These are phyloP conservation scores for Cronartium ribicola DNA, from an alignment of 1,284 basidiomycete genomes.

Conservation along the genomic window DNA sequence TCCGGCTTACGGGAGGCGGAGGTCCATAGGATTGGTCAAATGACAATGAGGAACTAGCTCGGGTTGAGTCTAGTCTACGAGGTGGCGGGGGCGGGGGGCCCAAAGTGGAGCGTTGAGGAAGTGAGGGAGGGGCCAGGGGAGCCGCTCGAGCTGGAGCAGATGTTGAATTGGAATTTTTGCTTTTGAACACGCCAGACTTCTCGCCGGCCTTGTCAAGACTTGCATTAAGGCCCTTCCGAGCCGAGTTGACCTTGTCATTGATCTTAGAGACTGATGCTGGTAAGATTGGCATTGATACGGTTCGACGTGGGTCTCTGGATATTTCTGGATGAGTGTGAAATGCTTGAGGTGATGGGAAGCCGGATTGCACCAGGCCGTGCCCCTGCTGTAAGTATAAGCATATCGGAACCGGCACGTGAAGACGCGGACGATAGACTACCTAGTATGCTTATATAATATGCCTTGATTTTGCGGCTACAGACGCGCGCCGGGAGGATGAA, in stretches of 20 bases:
- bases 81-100: slow-evolving; percentile 19
- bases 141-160: slow-evolving; percentile 1
- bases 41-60: not conserved
- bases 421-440: too few species aligned
- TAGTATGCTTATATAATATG: too few species aligned
- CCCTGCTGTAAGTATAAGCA: too few species aligned
- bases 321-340: too few species aligned
- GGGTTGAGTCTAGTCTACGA: not conserved
- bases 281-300: slow-evolving; percentile 18
- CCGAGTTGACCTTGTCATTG: slow-evolving; percentile 33
- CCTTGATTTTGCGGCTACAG: too few species aligned
- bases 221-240: slow-evolving; percentile 31
- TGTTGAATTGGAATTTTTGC: slow-evolving; percentile 1
- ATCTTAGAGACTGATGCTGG: slow-evolving; percentile 19
- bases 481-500: too few species aligned
- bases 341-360: too few species aligned
- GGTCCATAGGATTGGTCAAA: slow-evolving; percentile 7
- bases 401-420: too few species aligned
- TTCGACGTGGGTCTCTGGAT: too few species aligned
- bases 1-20: slow-evolving; percentile 3
- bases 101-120: not conserved
- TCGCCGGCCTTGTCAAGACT: slow-evolving; percentile 31
- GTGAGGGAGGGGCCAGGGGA: slow-evolving; percentile 5
- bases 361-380: too few species aligned
- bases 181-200: slow-evolving; percentile 39